phyloP scores from a whole-genome alignment of 331 rosid species.

The Ulmus americana region DNA sequence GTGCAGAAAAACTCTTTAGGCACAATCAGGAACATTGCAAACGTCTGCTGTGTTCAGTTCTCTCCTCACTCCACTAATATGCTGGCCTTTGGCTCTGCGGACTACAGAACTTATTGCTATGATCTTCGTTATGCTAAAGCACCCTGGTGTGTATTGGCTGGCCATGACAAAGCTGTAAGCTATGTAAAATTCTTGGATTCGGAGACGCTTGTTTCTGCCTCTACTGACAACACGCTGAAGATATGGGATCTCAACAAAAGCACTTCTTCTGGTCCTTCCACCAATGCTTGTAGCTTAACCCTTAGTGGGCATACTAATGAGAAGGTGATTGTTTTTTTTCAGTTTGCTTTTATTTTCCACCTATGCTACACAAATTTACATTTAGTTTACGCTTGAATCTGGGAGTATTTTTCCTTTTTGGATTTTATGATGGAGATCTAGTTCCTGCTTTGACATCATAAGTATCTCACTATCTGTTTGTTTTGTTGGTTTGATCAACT shows the following conservation, averaged over 20 bases:
- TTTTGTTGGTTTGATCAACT: slow-evolving; percentile 19
- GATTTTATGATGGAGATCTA: slow-evolving; percentile 6
- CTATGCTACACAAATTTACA: background rate
- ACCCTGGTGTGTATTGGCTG: slow-evolving; percentile 74
- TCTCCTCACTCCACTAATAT: slow-evolving; percentile 75
- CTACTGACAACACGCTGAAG: slow-evolving; percentile 87
- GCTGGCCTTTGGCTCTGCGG: slow-evolving; percentile 70
- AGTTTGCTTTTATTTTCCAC: background rate
- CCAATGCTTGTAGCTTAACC: slow-evolving; percentile 64
- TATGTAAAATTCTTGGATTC: slow-evolving; percentile 82
- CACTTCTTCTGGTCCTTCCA: slow-evolving; percentile 46
- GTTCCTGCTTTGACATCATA: slow-evolving; percentile 15
- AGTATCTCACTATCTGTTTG: slow-evolving; percentile 16
- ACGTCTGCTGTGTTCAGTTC: slow-evolving; percentile 94
- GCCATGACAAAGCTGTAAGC: slow-evolving; percentile 70
- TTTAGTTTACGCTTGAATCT: slow-evolving; percentile 12
- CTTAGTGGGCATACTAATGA: slow-evolving; percentile 71
- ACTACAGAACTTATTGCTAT: slow-evolving; percentile 69
- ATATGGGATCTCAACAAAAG: slow-evolving; percentile 85
- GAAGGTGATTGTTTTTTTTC: slow-evolving; percentile 44
- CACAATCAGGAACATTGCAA: slow-evolving; percentile 71
- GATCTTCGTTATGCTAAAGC: slow-evolving; percentile 66
- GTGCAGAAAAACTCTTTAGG: slow-evolving; percentile 66
- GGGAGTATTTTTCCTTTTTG: background rate
- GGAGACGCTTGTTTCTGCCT: slow-evolving; percentile 76